Percentiles rank a stretch among this genome's conserved stretches.
Conservation (phyloP, 2,329 filamentous ascomycete genomes). For the Neonectria magnoliae region DNA sequence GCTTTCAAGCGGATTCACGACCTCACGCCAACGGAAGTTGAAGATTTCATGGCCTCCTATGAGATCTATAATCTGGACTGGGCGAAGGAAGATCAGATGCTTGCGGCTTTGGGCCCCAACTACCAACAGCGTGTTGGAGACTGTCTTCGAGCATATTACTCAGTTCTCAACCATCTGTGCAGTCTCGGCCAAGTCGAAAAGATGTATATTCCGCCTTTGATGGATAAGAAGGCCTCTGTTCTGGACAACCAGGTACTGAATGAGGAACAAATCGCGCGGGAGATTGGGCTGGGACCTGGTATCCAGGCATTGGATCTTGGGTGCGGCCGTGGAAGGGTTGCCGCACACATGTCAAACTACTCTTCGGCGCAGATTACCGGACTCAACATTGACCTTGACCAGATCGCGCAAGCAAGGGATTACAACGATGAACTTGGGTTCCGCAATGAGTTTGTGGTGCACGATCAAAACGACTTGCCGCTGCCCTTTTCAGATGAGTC, state of each 20-base stretch:
- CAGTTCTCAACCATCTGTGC: conserved; percentile 21
- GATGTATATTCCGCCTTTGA: conserved; percentile 22
- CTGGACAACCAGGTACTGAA: conserved; percentile 22
- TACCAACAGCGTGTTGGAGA: conserved; percentile 22
- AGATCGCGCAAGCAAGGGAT: conserved; percentile 11
- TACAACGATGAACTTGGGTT: conserved; percentile 8
- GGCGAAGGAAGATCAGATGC: conserved; percentile 16
- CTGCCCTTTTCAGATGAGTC: conserved; percentile 3
- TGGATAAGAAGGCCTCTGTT: conserved; percentile 18
- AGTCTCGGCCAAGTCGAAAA: conserved; percentile 23
- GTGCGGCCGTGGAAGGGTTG: conserved; percentile 21
- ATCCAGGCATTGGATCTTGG: conserved; percentile 19
- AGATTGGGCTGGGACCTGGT: conserved; percentile 7
- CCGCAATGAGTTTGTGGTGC: conserved; percentile 18
- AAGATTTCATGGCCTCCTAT: conserved; percentile 24
- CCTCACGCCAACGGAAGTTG: conserved; percentile 12
- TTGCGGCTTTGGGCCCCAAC: conserved; percentile 9
- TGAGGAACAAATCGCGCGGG: conserved; percentile 10
- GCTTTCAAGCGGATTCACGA: conserved; percentile 18
- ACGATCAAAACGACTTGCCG: conserved; percentile 22
- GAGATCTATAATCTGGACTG: conserved; percentile 24
- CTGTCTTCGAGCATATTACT: conserved; percentile 18
- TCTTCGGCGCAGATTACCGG: conserved; percentile 13
- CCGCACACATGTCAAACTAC: conserved; percentile 18
- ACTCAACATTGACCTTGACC: conserved; percentile 21